A percentile compares a stretch with the other conserved stretches of the same genome.
Conservation (phyloP, 345 rosid species). For the Syzygium grande region DNA sequence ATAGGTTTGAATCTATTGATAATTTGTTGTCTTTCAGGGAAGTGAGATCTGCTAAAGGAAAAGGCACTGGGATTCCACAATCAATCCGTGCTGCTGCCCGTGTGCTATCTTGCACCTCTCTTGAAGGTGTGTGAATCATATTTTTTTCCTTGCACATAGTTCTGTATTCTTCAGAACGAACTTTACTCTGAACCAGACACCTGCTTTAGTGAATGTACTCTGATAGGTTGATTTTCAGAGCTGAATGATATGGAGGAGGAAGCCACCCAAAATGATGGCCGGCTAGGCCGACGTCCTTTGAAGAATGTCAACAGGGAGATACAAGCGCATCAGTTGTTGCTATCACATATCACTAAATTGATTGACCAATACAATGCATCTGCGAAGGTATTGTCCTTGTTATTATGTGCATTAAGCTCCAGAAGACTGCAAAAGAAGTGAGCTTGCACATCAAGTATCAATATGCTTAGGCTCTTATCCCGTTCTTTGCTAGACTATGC, state of each 20-base stretch:
- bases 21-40: slow-evolving; percentile 30
- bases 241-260: slow-evolving; percentile 48
- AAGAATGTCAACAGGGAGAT: slow-evolving; percentile 40
- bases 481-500: background rate
- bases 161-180: background rate
- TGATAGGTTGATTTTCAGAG: slow-evolving; percentile 24
- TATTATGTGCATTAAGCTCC: background rate
- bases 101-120: slow-evolving; percentile 44
- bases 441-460: background rate
- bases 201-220: background rate
- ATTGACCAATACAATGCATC: slow-evolving; percentile 29
- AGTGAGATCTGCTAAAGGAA: slow-evolving; percentile 59
- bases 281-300: slow-evolving; percentile 64
- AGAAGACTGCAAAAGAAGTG: background rate
- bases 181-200: background rate
- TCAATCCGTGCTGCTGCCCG: slow-evolving; percentile 86
- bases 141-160: background rate
- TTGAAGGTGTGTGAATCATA: slow-evolving; percentile 32
- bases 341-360: slow-evolving; percentile 31
- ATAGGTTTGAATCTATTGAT: background rate
- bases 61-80: slow-evolving; percentile 78
- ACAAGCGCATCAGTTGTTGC: slow-evolving; percentile 52
- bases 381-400: slow-evolving; percentile 36
- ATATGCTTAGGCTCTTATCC: background rate
- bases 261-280: slow-evolving; percentile 72